Conservation (phyloP, 139 green algal genomes). For the Asterochloris erici region DNA sequence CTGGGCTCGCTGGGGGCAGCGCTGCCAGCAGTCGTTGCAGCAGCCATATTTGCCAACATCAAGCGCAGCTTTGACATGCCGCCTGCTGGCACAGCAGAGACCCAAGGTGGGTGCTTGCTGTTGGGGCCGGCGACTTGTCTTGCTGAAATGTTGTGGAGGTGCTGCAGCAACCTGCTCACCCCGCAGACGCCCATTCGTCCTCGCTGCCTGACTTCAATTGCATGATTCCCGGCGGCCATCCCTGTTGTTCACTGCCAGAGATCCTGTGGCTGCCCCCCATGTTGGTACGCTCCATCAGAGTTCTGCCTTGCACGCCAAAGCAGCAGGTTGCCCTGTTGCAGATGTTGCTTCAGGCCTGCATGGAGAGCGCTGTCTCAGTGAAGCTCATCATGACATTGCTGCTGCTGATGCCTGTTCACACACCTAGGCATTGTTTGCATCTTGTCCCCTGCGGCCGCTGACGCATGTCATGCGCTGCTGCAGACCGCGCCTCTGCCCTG, state of each 20-base stretch:
- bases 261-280: background rate
- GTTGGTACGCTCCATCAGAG: background rate
- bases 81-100: too few relatives aligned
- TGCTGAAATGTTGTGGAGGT: too few relatives aligned
- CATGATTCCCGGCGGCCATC: too few relatives aligned
- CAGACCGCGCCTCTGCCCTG: background rate
- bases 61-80: constrained; percentile 38
- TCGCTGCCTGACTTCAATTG: too few relatives aligned
- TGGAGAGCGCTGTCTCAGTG: too few relatives aligned
- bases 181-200: too few relatives aligned
- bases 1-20: constrained; percentile 19
- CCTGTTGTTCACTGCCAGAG: too few relatives aligned
- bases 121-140: too few relatives aligned
- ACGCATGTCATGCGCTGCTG: background rate
- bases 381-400: too few relatives aligned
- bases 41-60: constrained; percentile 61
- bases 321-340: background rate
- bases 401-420: too few relatives aligned
- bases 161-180: too few relatives aligned
- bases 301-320: background rate
- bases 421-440: background rate
- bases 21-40: constrained; percentile 30
- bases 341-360: background rate
- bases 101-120: too few relatives aligned
- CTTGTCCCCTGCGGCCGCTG: constrained; percentile 7